Percentiles rank a stretch among this genome's conserved stretches.
phyloP scores from a whole-genome alignment of 257 asterid species.

The Nicotiana attenuata region DNA sequence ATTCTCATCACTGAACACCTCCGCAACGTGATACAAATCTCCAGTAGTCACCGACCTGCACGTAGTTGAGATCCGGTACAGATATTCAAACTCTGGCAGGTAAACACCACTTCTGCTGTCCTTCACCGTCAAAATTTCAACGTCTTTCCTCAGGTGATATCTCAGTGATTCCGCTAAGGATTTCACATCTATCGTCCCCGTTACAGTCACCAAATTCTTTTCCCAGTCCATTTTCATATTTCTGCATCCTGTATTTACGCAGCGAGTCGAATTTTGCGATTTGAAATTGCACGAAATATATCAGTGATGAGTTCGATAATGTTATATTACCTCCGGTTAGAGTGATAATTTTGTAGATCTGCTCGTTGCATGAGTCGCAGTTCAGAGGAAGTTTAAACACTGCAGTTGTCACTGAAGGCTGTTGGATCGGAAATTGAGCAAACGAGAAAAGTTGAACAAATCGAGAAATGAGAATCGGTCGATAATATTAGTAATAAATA shows the following conservation, averaged over 20 bases:
- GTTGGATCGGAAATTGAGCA: not conserved
- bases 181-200: conserved; percentile 79
- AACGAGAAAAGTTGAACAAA: not conserved
- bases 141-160: conserved; percentile 54
- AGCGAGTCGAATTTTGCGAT: too few relatives aligned
- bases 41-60: not conserved
- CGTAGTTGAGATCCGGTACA: not conserved
- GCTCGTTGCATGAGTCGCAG: conserved; percentile 74
- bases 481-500: too few relatives aligned
- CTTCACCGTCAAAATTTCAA: conserved; percentile 44
- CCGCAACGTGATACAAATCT: not conserved
- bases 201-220: conserved; percentile 62
- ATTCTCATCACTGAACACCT: conserved; percentile 1
- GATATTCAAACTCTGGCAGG: not conserved
- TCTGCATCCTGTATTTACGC: conserved; percentile 37
- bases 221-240: conserved; percentile 53
- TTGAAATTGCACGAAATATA: not conserved
- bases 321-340: conserved; percentile 48
- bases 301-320: too few relatives aligned
- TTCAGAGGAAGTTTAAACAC: conserved; percentile 52
- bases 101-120: conserved; percentile 9
- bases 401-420: conserved; percentile 59
- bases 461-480: too few relatives aligned
- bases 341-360: conserved; percentile 42
- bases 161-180: conserved; percentile 49